Evolutionary conservation across 2,329 filamentous ascomycete genomes (phyloP), one percentile per base, ranked within the genome.

Genomic region (Rachicladosporium sp.): DNA sequence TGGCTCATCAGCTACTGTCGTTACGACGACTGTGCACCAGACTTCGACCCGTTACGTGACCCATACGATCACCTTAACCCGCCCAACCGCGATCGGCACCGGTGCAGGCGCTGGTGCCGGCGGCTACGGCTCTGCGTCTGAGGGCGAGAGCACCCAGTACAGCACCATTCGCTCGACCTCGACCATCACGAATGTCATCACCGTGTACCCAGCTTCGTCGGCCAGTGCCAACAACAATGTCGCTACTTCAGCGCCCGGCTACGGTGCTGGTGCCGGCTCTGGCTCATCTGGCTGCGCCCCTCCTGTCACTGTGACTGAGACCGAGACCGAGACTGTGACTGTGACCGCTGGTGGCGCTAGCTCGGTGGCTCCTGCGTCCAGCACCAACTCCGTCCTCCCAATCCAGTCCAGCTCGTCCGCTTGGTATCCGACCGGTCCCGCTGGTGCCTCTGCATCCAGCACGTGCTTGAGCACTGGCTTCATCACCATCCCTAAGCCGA

Each of bases 21-120:
- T 56, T 36, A 60, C 57, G 37, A 59, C 56, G 40, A 59, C 57
- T 12, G 33, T 60, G 37, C 46, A 57, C 42, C 50, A 47, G 29
- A 61, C 58, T 43, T 54, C 52, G 10, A 61, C 57, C 32, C 15
- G 43, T 33, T 56, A 56, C 44, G 34, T 54, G 23, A 56, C 54
- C 36, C 27, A 43, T 45, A 54, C 54, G 27, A 38, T 53, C 38
- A 53, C 50, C 44, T 37, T 43, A 11, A 53, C 52, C 40, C 47
- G 49, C 37, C 38, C 49, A 29, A 35, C 38, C 21, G 40, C 35
- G 15, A 33, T 31, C 34, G 45, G 38, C 37, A 34, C 43, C 29
- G 37, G 33, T 33, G 5, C 35, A 33, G 39, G 34, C 23, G 30
- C 43, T 21, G 36, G 38, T 23, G 43, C 36, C 29, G 35, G 23